Evolutionary conservation across 2,329 filamentous ascomycete genomes (phyloP).

Genomic region (Lachnellula occidentalis): DNA sequence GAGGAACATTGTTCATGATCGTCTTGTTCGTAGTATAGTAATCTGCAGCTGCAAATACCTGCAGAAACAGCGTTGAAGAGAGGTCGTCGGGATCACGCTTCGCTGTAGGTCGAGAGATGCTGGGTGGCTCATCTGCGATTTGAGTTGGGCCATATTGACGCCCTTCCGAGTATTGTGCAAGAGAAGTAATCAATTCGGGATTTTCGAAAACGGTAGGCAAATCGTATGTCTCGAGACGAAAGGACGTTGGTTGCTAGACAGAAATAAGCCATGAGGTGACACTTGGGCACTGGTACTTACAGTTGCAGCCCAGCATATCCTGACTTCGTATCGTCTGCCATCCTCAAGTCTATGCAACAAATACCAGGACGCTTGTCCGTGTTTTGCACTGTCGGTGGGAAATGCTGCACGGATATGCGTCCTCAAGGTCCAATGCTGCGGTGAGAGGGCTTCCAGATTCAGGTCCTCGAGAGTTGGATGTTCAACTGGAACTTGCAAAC

Average conservation of each 20-base stretch:
- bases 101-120: not conserved
- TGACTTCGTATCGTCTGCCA: slow-evolving; percentile 79
- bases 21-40: slow-evolving; percentile 72
- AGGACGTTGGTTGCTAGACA: slow-evolving; percentile 75
- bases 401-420: slow-evolving; percentile 64
- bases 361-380: slow-evolving; percentile 70
- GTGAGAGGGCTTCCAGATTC: slow-evolving; percentile 59
- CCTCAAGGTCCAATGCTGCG: slow-evolving; percentile 49
- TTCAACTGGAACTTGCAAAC: slow-evolving; percentile 48
- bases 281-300: slow-evolving; percentile 49
- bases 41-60: slow-evolving; percentile 70
- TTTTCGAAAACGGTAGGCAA: slow-evolving; percentile 56
- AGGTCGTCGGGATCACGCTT: slow-evolving; percentile 11
- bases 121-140: slow-evolving; percentile 12
- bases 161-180: slow-evolving; percentile 55
- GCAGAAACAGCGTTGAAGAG: slow-evolving; percentile 42
- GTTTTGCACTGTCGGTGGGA: slow-evolving; percentile 45
- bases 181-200: slow-evolving; percentile 57
- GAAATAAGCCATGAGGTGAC: slow-evolving; percentile 9
- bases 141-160: slow-evolving; percentile 34
- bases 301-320: slow-evolving; percentile 89
- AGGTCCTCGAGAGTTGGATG: slow-evolving; percentile 55
- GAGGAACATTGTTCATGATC: slow-evolving; percentile 70
- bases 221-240: slow-evolving; percentile 62
- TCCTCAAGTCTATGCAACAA: slow-evolving; percentile 65